These are phyloP conservation scores for Dichotomopilus funicola DNA, from an alignment of 2,329 filamentous ascomycete species.

Conservation along the genomic window DNA sequence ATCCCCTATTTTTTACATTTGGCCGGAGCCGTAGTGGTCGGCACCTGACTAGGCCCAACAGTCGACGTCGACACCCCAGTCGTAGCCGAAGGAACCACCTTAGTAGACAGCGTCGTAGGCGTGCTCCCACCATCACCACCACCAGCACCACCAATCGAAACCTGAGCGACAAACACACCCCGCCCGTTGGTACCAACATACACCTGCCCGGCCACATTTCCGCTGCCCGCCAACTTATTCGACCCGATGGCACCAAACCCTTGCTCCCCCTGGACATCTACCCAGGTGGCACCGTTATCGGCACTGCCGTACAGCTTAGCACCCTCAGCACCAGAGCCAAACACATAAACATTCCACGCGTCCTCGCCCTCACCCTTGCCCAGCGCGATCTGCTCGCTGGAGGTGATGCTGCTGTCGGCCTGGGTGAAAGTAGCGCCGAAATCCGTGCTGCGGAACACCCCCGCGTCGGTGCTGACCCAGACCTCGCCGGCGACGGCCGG, in stretches of 20 bases:
- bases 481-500: constrained; percentile 54
- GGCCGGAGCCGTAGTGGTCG: too few species aligned
- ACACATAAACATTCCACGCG: constrained; percentile 42
- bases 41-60: too few species aligned
- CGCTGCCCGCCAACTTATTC: constrained; percentile 38
- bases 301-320: constrained; percentile 40
- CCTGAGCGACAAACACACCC: constrained; percentile 36
- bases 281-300: constrained; percentile 39
- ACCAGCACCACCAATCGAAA: constrained; percentile 11
- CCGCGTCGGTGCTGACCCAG: constrained; percentile 48
- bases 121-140: constrained; percentile 5
- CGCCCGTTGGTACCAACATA: constrained; percentile 47
- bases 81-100: too few species aligned
- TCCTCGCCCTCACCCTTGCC: constrained; percentile 33
- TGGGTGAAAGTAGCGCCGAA: constrained; percentile 43
- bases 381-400: constrained; percentile 39
- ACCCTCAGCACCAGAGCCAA: constrained; percentile 38
- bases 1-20: too few species aligned
- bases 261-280: constrained; percentile 41
- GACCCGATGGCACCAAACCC: constrained; percentile 40
- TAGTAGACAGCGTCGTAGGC: neutral
- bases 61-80: too few species aligned
- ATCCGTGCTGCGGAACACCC: constrained; percentile 48
- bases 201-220: constrained; percentile 39
- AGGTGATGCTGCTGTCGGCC: constrained; percentile 32